Base-by-base conservation (phyloP, 495 filamentous ascomycete genomes). In the Hypoxylon fragiforme region DNA sequence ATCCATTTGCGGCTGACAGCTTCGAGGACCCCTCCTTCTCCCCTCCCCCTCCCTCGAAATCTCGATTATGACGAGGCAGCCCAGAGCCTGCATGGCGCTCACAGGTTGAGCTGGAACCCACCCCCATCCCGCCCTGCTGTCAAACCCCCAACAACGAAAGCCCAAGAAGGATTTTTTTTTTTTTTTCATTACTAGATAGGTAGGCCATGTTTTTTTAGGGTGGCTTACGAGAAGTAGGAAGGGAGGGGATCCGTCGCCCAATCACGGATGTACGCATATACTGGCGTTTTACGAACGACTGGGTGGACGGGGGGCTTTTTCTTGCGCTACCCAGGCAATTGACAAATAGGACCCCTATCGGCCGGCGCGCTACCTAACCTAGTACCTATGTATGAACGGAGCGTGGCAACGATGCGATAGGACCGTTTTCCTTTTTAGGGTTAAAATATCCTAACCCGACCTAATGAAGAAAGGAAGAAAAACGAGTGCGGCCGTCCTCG, bases 351-450 rank as follows among this genome's bases (percentile, higher is more conserved):
- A 22, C 36, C 14, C 22, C 30, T 40, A 49, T 56, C 47, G 21
- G 46, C 18, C 32, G n/a, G n/a, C n/a, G n/a, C n/a, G n/a, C n/a
- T n/a, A n/a, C n/a, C n/a, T n/a, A n/a, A n/a, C n/a, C n/a, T n/a
- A n/a, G n/a, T n/a, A 14, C 42, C 37, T 30, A 28, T 28, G 24
- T 14, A 56, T 34, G 39, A 20, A 36, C 44, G 26, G 34, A 51
- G 58, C n/a, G n/a, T 62, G 58, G 58, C 50, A n/a, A 56, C 58
- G 31, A 47, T 28, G 30, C 43, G 16, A 62, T 62, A 62, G 52
- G 58, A 50, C 37, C 14, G 48, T 16, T 36, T 31, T 24, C 24
- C 44, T 28, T 14, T 26, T 26, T 44, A 19, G 24, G n/a, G n/a
- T n/a, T n/a, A n/a, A n/a, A n/a, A 20, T 30, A 51, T 55, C 51